Conservation (phyloP, 2,329 filamentous ascomycete species). For the Ascochyta pisi region DNA sequence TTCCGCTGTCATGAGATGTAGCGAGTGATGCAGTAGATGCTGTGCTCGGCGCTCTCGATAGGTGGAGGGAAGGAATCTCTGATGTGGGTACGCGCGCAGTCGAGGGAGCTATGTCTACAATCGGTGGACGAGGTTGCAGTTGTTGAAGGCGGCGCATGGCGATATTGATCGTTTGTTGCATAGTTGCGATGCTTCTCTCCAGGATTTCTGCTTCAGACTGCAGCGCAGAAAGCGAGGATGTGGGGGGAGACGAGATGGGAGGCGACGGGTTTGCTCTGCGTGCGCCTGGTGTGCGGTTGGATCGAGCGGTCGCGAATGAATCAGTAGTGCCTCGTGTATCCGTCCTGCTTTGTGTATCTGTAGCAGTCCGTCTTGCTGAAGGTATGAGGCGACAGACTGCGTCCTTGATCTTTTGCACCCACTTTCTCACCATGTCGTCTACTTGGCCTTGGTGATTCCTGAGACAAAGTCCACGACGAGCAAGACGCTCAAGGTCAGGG, state of each 20-base stretch:
- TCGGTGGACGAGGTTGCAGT: neutral
- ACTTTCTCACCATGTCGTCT: constrained; percentile 1
- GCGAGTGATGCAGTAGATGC: neutral
- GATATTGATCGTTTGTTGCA: constrained; percentile 7
- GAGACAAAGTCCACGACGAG: constrained; percentile 13
- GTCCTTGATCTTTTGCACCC: constrained; percentile 2
- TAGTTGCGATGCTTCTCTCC: constrained; percentile 12
- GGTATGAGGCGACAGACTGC: neutral
- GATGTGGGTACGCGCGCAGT: constrained; percentile 14
- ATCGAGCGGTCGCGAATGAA: neutral
- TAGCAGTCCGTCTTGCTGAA: too few species aligned
- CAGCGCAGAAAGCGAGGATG: neutral
- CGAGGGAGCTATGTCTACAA: neutral
- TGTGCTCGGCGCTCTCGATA: neutral
- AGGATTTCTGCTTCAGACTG: constrained; percentile 3
- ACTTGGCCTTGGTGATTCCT: constrained; percentile 6
- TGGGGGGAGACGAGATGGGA: neutral
- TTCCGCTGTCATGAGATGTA: neutral
- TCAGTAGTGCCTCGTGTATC: neutral
- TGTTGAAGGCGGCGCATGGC: constrained; percentile 2
- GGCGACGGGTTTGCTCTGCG: neutral
- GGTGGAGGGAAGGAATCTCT: constrained; percentile 7
- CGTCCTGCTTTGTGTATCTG: too few species aligned
- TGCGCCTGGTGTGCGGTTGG: neutral
- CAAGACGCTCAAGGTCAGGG: constrained; percentile 16